Evolutionary conservation across 1,284 basidiomycete genomes (phyloP).

Genomic region (Anthracocystis walkeri): DNA sequence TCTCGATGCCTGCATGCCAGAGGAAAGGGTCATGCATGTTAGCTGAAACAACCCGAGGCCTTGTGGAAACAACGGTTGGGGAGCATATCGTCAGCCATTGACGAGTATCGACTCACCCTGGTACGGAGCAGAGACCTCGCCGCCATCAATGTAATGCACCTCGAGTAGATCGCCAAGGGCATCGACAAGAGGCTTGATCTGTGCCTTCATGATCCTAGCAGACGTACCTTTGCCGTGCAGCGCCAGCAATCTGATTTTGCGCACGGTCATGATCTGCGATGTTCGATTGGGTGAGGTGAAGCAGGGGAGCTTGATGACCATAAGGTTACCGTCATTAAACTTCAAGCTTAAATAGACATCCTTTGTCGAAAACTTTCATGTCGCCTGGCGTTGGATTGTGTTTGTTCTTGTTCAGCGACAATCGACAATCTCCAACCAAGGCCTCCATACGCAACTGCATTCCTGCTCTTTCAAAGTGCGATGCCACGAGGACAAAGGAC

Average conservation of each 20-base stretch:
- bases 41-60: not conserved
- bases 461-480: not conserved
- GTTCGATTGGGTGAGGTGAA: not conserved
- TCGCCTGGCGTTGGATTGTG: not conserved
- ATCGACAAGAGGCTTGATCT: slow-evolving; percentile 47
- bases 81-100: too few species aligned
- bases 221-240: slow-evolving; percentile 55
- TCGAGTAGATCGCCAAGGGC: slow-evolving; percentile 26
- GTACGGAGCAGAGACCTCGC: slow-evolving; percentile 30
- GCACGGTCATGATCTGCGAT: slow-evolving; percentile 7
- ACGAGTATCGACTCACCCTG: slow-evolving; percentile 38
- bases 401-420: not conserved
- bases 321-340: not conserved
- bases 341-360: not conserved
- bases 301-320: not conserved
- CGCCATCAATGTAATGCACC: slow-evolving; percentile 40
- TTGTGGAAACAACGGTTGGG: too few species aligned
- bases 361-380: not conserved
- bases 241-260: slow-evolving; percentile 31
- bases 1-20: slow-evolving; percentile 34
- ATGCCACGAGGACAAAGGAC: not conserved
- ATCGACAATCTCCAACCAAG: not conserved
- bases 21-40: not conserved
- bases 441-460: not conserved
- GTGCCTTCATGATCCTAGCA: slow-evolving; percentile 47